These are phyloP conservation scores for Silene conica DNA, from an alignment of 148 eudicot species.

Conservation along the genomic window DNA sequence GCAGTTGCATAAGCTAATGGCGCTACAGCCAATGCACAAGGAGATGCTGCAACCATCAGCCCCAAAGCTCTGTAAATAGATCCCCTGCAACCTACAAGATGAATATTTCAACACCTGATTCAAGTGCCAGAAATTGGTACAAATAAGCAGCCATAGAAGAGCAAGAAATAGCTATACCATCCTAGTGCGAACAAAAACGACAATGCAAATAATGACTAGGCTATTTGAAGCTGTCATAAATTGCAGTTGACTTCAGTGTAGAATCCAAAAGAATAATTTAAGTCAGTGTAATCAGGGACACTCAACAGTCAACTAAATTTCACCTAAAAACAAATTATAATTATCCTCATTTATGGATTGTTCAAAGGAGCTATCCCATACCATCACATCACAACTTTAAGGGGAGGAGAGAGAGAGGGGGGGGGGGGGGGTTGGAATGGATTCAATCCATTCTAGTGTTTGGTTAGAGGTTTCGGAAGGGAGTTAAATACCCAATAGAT, in stretches of 20 bases:
- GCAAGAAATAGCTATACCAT: neutral
- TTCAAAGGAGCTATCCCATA: neutral
- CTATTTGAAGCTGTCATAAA: slow-evolving; percentile 1
- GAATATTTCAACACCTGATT: slow-evolving; percentile 12
- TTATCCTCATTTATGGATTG: no score
- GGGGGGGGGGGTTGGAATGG: no score
- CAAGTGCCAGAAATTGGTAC: neutral
- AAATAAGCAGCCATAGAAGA: neutral
- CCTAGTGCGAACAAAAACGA: neutral
- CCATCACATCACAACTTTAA: neutral
- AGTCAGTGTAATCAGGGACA: neutral
- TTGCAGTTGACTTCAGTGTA: neutral
- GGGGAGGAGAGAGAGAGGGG: no score
- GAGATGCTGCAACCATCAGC: slow-evolving; percentile 98
- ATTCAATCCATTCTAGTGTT: no score
- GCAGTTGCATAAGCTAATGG: slow-evolving; percentile 95
- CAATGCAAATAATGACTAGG: slow-evolving; percentile 3
- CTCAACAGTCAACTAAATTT: neutral
- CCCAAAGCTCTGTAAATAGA: slow-evolving; percentile 94
- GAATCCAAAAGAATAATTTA: neutral
- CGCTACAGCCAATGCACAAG: slow-evolving; percentile 98
- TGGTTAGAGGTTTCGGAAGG: no score
- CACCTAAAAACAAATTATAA: neutral
- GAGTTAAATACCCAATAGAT: no score
- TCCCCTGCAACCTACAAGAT: slow-evolving; percentile 82